Evolutionary conservation across 345 rosid genomes (phyloP).

Genomic region (Aegle marmelos): DNA sequence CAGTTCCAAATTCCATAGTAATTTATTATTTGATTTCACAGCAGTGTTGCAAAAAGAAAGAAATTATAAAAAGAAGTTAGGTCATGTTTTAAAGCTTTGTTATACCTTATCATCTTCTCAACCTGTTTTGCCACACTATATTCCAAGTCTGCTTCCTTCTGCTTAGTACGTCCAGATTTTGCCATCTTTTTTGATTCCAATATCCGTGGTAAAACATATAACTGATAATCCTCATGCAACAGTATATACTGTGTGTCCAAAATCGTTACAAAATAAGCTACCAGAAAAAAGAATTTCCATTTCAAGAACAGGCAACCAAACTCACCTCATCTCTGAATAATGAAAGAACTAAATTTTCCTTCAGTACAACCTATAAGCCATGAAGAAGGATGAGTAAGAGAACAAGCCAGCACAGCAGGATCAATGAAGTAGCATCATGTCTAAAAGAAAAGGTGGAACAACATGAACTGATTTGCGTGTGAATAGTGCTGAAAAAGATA

Average conservation of each 20-base stretch:
- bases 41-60: not conserved
- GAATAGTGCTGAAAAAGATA: not conserved
- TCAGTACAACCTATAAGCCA: constrained; percentile 77
- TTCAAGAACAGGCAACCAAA: constrained; percentile 5
- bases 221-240: constrained; percentile 94
- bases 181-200: constrained; percentile 98
- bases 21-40: not conserved
- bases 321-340: constrained; percentile 95
- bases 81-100: not conserved
- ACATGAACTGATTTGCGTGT: not conserved
- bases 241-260: constrained; percentile 64
- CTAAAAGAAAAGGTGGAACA: not conserved
- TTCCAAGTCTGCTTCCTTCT: constrained; percentile 92
- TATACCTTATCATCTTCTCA: constrained; percentile 94
- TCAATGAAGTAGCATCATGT: not conserved
- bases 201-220: constrained; percentile 93
- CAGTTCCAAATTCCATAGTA: not conserved
- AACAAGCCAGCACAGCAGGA: not conserved
- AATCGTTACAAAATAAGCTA: constrained; percentile 31
- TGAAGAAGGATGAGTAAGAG: constrained; percentile 7
- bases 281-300: constrained; percentile 9
- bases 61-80: not conserved
- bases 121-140: constrained; percentile 99
- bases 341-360: constrained; percentile 85
- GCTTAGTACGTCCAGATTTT: constrained; percentile 91